phyloP scores from a whole-genome alignment of 108 stramenopile genomes.

The Nitzschia sp. region DNA sequence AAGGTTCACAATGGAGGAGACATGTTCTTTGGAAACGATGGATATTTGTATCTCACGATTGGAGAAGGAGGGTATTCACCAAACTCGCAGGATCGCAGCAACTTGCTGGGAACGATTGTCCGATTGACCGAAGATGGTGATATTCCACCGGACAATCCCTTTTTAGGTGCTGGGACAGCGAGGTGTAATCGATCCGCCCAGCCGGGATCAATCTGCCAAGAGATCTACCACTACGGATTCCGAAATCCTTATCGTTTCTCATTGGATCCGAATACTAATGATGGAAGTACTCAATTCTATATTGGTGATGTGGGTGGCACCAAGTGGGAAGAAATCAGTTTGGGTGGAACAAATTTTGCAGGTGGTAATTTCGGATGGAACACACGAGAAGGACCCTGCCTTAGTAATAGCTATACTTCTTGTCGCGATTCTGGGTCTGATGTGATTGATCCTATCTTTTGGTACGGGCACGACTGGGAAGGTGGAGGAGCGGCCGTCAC shows the following conservation, averaged over 20 bases:
- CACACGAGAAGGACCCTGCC: constrained; percentile 32
- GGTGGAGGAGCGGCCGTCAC: constrained; percentile 24
- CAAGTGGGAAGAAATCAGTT: constrained; percentile 37
- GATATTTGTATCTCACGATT: constrained; percentile 27
- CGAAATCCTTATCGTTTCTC: constrained; percentile 39
- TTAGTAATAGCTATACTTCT: not conserved
- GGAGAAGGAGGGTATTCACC: constrained; percentile 19
- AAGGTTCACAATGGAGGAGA: constrained; percentile 33
- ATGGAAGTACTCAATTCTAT: constrained; percentile 7
- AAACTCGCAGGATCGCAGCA: constrained; percentile 10
- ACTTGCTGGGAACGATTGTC: constrained; percentile 24
- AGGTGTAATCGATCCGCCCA: not conserved
- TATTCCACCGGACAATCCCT: constrained; percentile 38
- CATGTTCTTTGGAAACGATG: constrained; percentile 41
- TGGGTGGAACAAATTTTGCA: constrained; percentile 11
- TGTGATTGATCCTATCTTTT: constrained; percentile 25
- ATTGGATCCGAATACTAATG: constrained; percentile 32
- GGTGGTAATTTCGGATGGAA: constrained; percentile 33
- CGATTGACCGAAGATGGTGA: constrained; percentile 31
- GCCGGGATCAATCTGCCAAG: constrained; percentile 10
- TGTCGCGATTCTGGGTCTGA: constrained; percentile 13
- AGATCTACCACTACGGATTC: constrained; percentile 29
- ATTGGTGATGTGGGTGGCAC: constrained; percentile 34
- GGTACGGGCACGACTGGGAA: constrained; percentile 20
- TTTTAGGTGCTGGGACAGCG: not conserved